These are phyloP conservation scores for Triglochin maritima DNA, from an alignment of 106 monocot genomes.

Conservation along the genomic window DNA sequence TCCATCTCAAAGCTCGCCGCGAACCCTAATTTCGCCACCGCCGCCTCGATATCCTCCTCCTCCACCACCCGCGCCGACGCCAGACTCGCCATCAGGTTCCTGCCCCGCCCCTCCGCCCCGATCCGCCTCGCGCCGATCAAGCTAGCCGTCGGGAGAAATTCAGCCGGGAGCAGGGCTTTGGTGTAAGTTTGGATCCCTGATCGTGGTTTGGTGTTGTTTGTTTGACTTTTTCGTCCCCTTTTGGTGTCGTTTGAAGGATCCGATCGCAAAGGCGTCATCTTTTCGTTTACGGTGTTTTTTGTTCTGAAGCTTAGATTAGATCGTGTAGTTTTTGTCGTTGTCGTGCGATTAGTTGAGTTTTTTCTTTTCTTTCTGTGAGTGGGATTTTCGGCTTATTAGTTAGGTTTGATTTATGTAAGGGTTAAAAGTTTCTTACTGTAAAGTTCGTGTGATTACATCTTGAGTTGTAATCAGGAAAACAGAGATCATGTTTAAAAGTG, in stretches of 20 bases:
- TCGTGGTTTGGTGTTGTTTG: background rate
- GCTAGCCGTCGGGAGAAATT: constrained; percentile 30
- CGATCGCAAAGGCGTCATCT: no score
- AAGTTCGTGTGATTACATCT: no score
- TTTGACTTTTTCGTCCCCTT: background rate
- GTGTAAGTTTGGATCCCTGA: constrained; percentile 17
- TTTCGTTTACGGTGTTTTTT: no score
- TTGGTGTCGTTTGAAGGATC: background rate
- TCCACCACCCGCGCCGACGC: constrained; percentile 8
- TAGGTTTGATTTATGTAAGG: no score
- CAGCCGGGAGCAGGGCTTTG: constrained; percentile 17
- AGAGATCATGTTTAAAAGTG: no score
- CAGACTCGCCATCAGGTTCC: constrained; percentile 19
- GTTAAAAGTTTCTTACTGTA: no score
- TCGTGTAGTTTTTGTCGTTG: no score
- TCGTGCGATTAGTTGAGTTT: no score
- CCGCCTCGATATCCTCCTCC: constrained; percentile 1
- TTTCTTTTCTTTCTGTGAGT: no score
- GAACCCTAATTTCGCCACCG: constrained; percentile 24
- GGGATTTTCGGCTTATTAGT: no score
- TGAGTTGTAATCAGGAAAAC: no score
- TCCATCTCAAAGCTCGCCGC: constrained; percentile 39
- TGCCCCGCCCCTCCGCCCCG: background rate
- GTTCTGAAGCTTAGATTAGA: no score
- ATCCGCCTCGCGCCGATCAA: constrained; percentile 8